Percentiles rank a stretch among this genome's conserved stretches.
These are phyloP conservation scores for Hypoxylon subgilvum DNA, from an alignment of 495 filamentous ascomycete species.

Conservation along the genomic window DNA sequence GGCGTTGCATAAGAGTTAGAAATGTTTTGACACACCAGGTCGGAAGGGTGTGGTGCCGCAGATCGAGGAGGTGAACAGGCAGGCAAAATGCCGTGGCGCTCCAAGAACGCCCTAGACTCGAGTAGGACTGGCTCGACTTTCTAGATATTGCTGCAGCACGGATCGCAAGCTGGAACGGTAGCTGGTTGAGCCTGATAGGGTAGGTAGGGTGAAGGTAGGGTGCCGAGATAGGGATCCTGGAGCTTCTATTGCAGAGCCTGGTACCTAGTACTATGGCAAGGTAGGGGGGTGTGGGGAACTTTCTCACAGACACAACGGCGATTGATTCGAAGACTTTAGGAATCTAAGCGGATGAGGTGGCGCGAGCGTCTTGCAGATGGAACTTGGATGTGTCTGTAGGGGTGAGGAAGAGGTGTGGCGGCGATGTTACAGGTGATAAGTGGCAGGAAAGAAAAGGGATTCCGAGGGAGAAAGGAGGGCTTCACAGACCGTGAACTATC, in stretches of 20 bases:
- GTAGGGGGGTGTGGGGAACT: slow-evolving; percentile 20
- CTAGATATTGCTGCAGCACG: slow-evolving; percentile 25
- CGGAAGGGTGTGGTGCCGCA: slow-evolving; percentile 49
- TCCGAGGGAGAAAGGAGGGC: no score
- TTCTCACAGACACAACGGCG: slow-evolving; percentile 12
- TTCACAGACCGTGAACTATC: no score
- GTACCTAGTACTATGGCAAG: background rate
- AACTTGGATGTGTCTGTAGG: slow-evolving; percentile 15
- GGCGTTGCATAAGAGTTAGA: slow-evolving; percentile 49
- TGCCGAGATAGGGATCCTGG: slow-evolving; percentile 34
- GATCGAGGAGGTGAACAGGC: slow-evolving; percentile 45
- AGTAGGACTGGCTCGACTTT: no score
- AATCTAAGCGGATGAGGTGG: slow-evolving; percentile 21
- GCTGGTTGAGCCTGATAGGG: slow-evolving; percentile 34
- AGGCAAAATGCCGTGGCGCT: no score
- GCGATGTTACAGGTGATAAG: background rate
- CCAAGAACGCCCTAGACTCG: no score
- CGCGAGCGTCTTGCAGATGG: slow-evolving; percentile 23
- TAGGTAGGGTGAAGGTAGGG: slow-evolving; percentile 22
- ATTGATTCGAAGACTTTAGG: slow-evolving; percentile 29
- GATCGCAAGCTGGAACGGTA: slow-evolving; percentile 34
- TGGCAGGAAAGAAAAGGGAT: slow-evolving; percentile 1
- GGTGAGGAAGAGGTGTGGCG: slow-evolving; percentile 15
- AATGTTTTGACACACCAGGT: slow-evolving; percentile 45
- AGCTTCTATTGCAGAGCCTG: slow-evolving; percentile 21